A percentile compares a stretch with the other conserved stretches of the same genome.
phyloP scores from a whole-genome alignment of 78 protist species.

The Dictyostelium citrinum region DNA sequence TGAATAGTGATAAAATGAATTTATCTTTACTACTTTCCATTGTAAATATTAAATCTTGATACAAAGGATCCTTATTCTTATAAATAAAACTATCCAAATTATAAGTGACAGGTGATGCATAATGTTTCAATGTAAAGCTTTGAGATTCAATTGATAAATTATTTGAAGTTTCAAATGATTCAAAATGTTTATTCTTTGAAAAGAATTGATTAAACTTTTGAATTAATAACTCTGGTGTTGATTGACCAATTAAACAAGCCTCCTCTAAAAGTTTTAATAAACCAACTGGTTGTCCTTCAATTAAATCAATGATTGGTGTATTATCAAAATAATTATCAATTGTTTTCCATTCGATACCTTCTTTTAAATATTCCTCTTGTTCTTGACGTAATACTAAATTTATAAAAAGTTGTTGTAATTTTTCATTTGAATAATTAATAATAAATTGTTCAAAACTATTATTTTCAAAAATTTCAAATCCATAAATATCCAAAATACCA shows the following conservation, averaged over 20 bases:
- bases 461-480: constrained; percentile 91
- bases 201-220: constrained; percentile 39
- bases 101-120: constrained; percentile 94
- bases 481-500: constrained; percentile 95
- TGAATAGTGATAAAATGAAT: not conserved
- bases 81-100: constrained; percentile 79
- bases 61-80: constrained; percentile 89
- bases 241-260: constrained; percentile 49
- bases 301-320: constrained; percentile 79
- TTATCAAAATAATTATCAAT: constrained; percentile 90
- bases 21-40: constrained; percentile 4
- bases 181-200: constrained; percentile 27
- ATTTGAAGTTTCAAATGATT: constrained; percentile 20
- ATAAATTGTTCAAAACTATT: constrained; percentile 97
- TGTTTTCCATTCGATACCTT: constrained; percentile 88
- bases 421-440: constrained; percentile 97
- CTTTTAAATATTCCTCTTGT: constrained; percentile 94
- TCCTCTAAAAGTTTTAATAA: constrained; percentile 20
- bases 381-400: constrained; percentile 89
- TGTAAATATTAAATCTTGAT: constrained; percentile 48
- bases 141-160: not conserved
- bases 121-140: constrained; percentile 84
- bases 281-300: constrained; percentile 81
- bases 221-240: not conserved
- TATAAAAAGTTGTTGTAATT: constrained; percentile 95